These are phyloP conservation scores for Arabidopsis hybrid DNA, from an alignment of 441 rosid genomes.

Conservation along the genomic window DNA sequence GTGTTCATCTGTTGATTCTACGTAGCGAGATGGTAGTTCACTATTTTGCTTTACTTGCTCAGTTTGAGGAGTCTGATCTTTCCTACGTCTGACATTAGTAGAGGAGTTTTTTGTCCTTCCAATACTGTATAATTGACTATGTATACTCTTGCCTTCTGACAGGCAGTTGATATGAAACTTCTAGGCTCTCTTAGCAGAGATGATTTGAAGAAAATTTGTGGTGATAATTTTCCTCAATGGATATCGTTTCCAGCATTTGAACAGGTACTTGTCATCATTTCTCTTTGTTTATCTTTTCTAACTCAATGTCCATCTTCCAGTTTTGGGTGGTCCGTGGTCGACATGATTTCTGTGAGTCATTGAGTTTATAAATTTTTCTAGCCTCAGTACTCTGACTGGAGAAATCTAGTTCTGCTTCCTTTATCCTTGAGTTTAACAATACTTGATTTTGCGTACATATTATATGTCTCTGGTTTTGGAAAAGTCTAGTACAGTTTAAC, in stretches of 20 bases:
- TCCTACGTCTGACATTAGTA: background rate
- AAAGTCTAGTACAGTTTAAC: background rate
- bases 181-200: constrained; percentile 87
- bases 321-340: background rate
- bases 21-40: background rate
- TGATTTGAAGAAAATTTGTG: constrained; percentile 92
- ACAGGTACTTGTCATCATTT: constrained; percentile 59
- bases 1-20: constrained; percentile 11
- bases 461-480: constrained; percentile 21
- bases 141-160: constrained; percentile 29
- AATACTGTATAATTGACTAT: constrained; percentile 15
- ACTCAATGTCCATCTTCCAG: background rate
- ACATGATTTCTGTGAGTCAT: constrained; percentile 7
- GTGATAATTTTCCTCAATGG: constrained; percentile 96
- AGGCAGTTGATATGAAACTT: constrained; percentile 94
- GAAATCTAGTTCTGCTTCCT: background rate
- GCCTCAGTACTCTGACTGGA: background rate
- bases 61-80: background rate
- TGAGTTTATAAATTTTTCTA: background rate
- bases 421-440: constrained; percentile 10
- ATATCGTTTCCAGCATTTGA: constrained; percentile 95
- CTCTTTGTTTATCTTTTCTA: background rate
- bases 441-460: background rate
- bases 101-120: background rate
- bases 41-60: constrained; percentile 2